Evolutionary conservation across 1,139 yeast genomes (phyloP), one percentile per base, ranked within the genome.

Genomic region (Yamadazyma sp.): DNA sequence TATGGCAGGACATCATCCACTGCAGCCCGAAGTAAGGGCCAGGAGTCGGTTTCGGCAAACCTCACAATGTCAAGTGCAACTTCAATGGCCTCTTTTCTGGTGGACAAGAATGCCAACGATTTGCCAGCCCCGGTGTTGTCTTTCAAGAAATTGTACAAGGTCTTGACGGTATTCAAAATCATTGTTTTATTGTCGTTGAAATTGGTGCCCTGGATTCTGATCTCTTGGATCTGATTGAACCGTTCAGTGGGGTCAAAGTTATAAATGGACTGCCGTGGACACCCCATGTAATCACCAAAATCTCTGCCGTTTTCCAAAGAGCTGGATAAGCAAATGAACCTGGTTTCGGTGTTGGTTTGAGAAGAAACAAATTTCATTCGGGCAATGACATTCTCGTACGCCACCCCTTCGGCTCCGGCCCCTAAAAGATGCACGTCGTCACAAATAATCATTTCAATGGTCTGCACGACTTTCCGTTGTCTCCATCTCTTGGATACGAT

Each of bases 221-320:
- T 77, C 39, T 70, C 73, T 37, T 76, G 76, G 24, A 87, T 52
- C 2, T 83, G 79, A 31, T 64, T 57, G 17, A 70, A 66, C 40
- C 94, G 67, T 28, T 79, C 82, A 31, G 67, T 64, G 0, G 95
- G 82, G 16, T 80, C 72, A 56, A 85, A 89, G 51, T 88, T 90
- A 62, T 71, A 87, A 4, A 82, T 70, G 33, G 78, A 70, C 28
- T 64, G 69, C 39, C 67, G 70, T 24, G 76, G 67, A 23, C 86
- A 82, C 2, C 94, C 95, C 25, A 92, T 61, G 96, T 97, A 94
- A 42, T 83, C 87, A 1, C 87, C 94, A 45, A 90, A 59, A 47
- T 87, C 96, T 39, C 78, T 71, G 3, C 85, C 87, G 54, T 84
- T 85, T 0, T 94, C 78, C 26, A 90, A 57, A 0, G 96, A 79